phyloP scores from a whole-genome alignment of 495 filamentous ascomycete genomes.

The Darksidea phi region DNA sequence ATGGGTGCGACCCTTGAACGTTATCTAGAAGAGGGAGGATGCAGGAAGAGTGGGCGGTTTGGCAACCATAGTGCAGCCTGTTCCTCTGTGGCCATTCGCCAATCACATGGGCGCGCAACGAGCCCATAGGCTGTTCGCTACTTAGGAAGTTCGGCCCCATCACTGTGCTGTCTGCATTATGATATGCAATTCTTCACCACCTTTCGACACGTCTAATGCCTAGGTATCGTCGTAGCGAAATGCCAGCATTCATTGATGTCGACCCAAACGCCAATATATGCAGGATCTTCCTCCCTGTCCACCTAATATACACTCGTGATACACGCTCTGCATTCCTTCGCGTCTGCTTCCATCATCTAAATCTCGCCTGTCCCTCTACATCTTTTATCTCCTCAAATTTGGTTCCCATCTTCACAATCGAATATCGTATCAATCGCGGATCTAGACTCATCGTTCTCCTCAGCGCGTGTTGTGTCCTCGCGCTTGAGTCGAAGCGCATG shows the following conservation, averaged over 20 bases:
- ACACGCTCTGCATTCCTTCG: neutral
- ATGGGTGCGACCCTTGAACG: no score
- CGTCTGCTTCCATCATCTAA: constrained; percentile 16
- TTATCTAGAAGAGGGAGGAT: no score
- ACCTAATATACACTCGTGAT: constrained; percentile 4
- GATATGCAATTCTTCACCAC: no score
- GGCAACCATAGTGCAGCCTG: no score
- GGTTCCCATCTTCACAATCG: constrained; percentile 80
- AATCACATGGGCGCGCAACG: no score
- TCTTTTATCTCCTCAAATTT: constrained; percentile 68
- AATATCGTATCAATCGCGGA: constrained; percentile 83
- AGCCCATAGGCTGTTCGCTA: no score
- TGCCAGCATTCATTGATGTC: neutral
- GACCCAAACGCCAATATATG: neutral
- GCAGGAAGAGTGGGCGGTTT: no score
- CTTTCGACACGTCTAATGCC: no score
- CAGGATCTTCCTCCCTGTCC: neutral
- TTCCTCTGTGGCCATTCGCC: no score
- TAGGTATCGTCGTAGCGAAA: no score
- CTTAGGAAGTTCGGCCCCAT: no score
- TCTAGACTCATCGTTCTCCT: constrained; percentile 77
- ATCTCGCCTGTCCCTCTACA: constrained; percentile 57
- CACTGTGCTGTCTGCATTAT: no score
- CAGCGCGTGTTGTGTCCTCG: constrained; percentile 67
- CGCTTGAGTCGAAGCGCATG: constrained; percentile 86